Evolutionary conservation across 129 eudicot species (phyloP).

Genomic region (Pittosporum tobira): DNA sequence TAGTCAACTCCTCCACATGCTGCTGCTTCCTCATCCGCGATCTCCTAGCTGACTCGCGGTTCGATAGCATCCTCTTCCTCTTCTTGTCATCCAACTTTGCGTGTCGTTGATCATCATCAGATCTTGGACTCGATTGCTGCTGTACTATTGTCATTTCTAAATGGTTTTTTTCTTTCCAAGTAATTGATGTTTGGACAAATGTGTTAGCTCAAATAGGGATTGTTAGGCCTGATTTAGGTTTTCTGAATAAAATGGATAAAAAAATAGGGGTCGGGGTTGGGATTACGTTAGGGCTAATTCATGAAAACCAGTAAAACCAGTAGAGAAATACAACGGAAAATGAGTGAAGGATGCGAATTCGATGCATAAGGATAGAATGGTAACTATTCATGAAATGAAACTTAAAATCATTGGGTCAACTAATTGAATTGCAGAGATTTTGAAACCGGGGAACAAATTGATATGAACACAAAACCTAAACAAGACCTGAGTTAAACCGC

Average conservation of each 20-base stretch:
- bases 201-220: neutral
- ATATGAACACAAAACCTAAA: neutral
- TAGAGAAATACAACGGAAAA: constrained; percentile 58
- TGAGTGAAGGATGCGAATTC: constrained; percentile 47
- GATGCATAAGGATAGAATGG: constrained; percentile 21
- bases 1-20: constrained; percentile 34
- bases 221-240: neutral
- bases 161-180: neutral
- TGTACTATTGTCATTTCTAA: constrained; percentile 16
- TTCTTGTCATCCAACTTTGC: constrained; percentile 35
- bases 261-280: neutral
- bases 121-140: constrained; percentile 28
- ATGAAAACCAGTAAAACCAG: constrained; percentile 59
- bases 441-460: neutral
- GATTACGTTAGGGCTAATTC: constrained; percentile 9
- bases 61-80: constrained; percentile 45
- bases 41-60: constrained; percentile 48
- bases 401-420: constrained; percentile 6
- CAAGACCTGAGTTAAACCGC: neutral
- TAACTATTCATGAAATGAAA: constrained; percentile 11
- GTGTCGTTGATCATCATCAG: constrained; percentile 28
- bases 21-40: constrained; percentile 51
- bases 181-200: neutral
- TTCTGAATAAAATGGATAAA: neutral
- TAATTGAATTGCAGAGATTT: constrained; percentile 1